phyloP scores from a whole-genome alignment of 352 stramenopile species.

The Pythium dissotocum region DNA sequence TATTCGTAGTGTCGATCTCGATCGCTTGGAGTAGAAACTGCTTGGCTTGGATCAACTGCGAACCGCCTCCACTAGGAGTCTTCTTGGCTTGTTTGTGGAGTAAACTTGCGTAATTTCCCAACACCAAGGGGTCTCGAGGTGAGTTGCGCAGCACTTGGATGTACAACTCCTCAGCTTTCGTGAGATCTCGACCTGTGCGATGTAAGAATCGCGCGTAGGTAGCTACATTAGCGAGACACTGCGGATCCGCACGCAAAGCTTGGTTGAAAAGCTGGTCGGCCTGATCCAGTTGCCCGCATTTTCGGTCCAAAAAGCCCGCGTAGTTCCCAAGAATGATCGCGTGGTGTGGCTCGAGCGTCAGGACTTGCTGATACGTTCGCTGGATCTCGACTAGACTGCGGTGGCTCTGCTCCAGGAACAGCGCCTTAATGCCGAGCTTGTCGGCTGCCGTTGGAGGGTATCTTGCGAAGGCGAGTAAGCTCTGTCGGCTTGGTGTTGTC shows the following conservation, averaged over 20 bases:
- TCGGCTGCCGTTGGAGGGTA: conserved; percentile 33
- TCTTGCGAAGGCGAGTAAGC: neutral
- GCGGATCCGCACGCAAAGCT: conserved; percentile 28
- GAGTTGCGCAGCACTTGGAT: conserved; percentile 28
- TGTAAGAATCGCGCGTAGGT: conserved; percentile 43
- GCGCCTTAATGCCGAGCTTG: conserved; percentile 44
- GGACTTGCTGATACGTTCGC: conserved; percentile 35
- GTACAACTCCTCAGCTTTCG: conserved; percentile 32
- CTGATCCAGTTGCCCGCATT: conserved; percentile 24
- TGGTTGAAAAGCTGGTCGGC: conserved; percentile 30
- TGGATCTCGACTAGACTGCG: conserved; percentile 29
- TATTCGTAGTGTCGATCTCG: conserved; percentile 19
- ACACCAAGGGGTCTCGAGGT: conserved; percentile 27
- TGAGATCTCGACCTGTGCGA: conserved; percentile 26
- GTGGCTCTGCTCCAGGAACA: conserved; percentile 40
- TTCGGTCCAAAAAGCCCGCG: conserved; percentile 37
- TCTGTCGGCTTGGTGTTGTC: neutral
- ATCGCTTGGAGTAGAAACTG: conserved; percentile 31
- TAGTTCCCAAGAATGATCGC: conserved; percentile 42
- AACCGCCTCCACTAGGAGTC: neutral
- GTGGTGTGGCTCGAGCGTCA: conserved; percentile 32
- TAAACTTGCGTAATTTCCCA: conserved; percentile 39
- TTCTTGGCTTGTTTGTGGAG: conserved; percentile 17
- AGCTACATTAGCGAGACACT: conserved; percentile 25
- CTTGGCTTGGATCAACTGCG: conserved; percentile 8